Percentiles rank a stretch among this genome's conserved stretches.
Evolutionary conservation across 2,329 filamentous ascomycete genomes (phyloP).

Genomic region (Trichoderma aggressivum): DNA sequence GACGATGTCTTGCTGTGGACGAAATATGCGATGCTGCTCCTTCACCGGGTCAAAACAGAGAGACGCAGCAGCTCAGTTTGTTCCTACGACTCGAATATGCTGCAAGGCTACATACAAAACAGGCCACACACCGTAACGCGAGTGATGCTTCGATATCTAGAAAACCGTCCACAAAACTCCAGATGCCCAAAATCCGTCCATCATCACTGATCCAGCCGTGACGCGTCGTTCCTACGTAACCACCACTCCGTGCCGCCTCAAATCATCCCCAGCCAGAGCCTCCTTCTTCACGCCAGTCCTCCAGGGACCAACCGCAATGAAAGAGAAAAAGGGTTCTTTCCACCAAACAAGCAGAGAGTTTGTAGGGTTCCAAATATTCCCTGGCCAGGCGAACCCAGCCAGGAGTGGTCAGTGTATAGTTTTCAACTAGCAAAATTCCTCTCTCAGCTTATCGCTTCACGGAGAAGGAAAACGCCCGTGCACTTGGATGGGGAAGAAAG

Average conservation of each 20-base stretch:
- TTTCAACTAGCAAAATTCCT: slow-evolving; percentile 89
- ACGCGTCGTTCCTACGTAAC: not conserved
- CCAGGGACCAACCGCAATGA: slow-evolving; percentile 38
- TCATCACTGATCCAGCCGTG: not conserved
- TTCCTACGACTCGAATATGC: not conserved
- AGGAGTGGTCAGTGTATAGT: slow-evolving; percentile 71
- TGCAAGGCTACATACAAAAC: not conserved
- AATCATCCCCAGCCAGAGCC: not conserved
- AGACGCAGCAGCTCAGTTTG: not conserved
- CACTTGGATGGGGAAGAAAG: slow-evolving; percentile 55
- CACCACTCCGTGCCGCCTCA: not conserved
- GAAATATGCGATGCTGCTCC: not conserved
- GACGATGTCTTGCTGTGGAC: not conserved
- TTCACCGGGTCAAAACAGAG: not conserved
- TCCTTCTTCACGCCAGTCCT: slow-evolving; percentile 42
- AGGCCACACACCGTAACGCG: not conserved
- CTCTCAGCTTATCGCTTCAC: slow-evolving; percentile 68
- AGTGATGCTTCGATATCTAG: not conserved
- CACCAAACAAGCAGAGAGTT: slow-evolving; percentile 25
- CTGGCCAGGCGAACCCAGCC: slow-evolving; percentile 61
- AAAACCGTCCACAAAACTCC: not conserved
- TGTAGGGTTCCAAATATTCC: slow-evolving; percentile 64
- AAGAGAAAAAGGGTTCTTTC: slow-evolving; percentile 33
- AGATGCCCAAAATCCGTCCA: not conserved
- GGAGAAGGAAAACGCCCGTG: slow-evolving; percentile 62